Base-by-base conservation (phyloP, 1,284 basidiomycete genomes). In the Sporisorium scitamineum region DNA sequence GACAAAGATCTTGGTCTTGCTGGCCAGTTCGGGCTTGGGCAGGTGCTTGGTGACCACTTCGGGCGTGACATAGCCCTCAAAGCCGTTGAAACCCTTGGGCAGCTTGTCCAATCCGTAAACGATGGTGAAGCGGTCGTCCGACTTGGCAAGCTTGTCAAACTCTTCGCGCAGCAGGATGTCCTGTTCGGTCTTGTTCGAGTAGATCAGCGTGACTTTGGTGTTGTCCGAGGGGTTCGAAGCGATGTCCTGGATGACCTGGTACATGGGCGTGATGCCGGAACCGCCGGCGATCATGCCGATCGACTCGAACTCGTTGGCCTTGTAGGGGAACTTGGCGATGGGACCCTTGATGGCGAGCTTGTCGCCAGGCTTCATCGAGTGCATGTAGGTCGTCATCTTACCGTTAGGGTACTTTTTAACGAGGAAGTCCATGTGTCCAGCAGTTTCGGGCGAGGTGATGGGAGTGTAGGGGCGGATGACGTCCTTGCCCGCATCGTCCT, bases 121-220 rank as follows among this genome's bases (percentile, higher is more conserved):
- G 73, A 96, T 88, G 69, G 94, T 90, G 85, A 98, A 90, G 74
- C 86, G 86, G 18, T 84, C 74, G 20, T 84, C 83, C 27, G 64
- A 79, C 65, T 77, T 77, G 54, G 80, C 78, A 47, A 84, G 70
- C 52, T 70, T 44, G 78, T 95, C 93, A 81, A 95, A 90, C 81
- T 94, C 90, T 79, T 94, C 90, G 47, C 90, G 90, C 67, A 97
- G 89, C 53, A 97, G 90, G 79, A 99, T 96, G 86, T 98, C 96
- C 72, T 90, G 88, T 85, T 95, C 93, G n/a, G 92, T 90, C 57
- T 94, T 89, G 87, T 98, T 98, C 48, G 93, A 91, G 87, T 93
- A 98, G 81, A 99, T 87, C 62, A 98, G 89, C 54, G 92, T 97
- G 87, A 94, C 96, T 85, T 95, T 94, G 76, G 97, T 98, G 88